These are phyloP conservation scores for Selaginella moellendorffii DNA, from an alignment of 75 land plant genomes.

Conservation along the genomic window DNA sequence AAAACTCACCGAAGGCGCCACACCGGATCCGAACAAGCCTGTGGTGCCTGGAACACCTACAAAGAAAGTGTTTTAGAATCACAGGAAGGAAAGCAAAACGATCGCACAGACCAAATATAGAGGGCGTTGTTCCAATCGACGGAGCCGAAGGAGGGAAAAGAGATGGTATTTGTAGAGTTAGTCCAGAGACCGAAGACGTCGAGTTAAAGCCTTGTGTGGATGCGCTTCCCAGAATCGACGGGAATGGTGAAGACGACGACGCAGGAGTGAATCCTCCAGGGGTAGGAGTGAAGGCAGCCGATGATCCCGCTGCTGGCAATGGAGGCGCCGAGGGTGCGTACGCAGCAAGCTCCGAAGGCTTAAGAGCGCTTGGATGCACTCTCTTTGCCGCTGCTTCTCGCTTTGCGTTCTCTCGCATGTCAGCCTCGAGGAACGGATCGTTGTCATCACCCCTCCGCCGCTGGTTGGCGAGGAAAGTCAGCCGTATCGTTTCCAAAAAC, in stretches of 20 bases:
- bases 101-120: not conserved
- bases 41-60: not conserved
- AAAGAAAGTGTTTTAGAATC: too few species aligned
- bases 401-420: constrained; percentile 73
- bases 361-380: constrained; percentile 52
- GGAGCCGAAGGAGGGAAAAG: not conserved
- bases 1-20: not conserved
- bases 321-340: not conserved
- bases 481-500: constrained; percentile 63
- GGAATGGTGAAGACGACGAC: too few species aligned
- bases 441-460: constrained; percentile 59
- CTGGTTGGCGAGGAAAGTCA: constrained; percentile 68
- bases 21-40: not conserved
- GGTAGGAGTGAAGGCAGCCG: not conserved
- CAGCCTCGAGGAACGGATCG: constrained; percentile 94
- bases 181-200: too few species aligned
- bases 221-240: too few species aligned
- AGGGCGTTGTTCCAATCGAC: not conserved
- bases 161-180: not conserved
- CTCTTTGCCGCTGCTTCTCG: constrained; percentile 90
- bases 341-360: not conserved
- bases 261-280: too few species aligned
- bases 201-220: too few species aligned
- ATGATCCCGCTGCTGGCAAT: not conserved
- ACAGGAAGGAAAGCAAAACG: too few species aligned